These are phyloP conservation scores for Yarrowia osloensis DNA, from an alignment of 805 yeast genomes.

Conservation along the genomic window DNA sequence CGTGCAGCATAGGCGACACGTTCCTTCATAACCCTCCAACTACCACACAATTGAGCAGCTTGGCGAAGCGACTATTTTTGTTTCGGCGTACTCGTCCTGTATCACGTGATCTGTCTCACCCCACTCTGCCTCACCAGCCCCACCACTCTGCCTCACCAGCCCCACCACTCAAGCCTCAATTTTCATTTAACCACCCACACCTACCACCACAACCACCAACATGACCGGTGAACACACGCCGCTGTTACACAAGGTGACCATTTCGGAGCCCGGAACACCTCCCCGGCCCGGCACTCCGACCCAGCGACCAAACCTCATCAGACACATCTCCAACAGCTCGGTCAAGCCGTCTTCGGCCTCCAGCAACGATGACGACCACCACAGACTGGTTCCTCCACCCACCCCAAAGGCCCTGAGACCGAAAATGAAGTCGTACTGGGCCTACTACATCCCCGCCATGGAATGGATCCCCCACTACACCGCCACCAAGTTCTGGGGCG, in stretches of 20 bases:
- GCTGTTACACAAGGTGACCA: constrained; percentile 20
- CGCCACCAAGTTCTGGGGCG: constrained; percentile 51
- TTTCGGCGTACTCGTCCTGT: no score
- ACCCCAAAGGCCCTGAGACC: constrained; percentile 30
- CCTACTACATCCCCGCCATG: constrained; percentile 58
- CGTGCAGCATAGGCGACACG: constrained; percentile 24
- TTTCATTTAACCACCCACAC: neutral
- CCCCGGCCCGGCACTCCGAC: constrained; percentile 27
- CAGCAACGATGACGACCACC: neutral
- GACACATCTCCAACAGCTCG: constrained; percentile 18
- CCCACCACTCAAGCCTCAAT: no score
- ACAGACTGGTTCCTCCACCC: constrained; percentile 22
- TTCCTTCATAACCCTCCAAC: constrained; percentile 1
- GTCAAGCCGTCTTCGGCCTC: constrained; percentile 5
- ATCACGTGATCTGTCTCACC: neutral
- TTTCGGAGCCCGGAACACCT: constrained; percentile 6
- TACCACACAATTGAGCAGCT: neutral
- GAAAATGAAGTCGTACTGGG: constrained; percentile 41
- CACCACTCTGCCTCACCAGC: neutral
- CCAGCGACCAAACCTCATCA: constrained; percentile 7
- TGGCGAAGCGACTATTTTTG: no score
- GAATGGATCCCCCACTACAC: constrained; percentile 56
- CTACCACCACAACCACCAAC: neutral
- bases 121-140: no score
- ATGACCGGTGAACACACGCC: constrained; percentile 25